Conservation (phyloP, 352 stramenopile genomes). For the Pythium plurisporium region DNA sequence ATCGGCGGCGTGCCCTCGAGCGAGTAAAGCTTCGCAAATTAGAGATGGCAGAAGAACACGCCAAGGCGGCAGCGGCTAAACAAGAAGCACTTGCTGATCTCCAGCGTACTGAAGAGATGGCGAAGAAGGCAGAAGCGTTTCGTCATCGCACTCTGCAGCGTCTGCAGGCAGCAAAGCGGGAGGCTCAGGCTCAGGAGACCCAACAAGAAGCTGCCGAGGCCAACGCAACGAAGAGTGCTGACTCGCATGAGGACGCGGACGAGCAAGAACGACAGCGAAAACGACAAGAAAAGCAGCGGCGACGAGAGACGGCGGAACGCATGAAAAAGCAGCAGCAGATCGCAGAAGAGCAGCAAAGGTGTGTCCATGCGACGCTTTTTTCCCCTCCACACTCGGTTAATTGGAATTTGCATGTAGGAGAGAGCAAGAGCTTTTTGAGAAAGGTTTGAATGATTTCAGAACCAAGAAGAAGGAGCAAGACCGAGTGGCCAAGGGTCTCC, state of each 20-base stretch:
- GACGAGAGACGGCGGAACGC: slow-evolving; percentile 42
- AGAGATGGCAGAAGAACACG: slow-evolving; percentile 1
- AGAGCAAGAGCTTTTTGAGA: slow-evolving; percentile 45
- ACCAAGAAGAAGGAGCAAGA: slow-evolving; percentile 59
- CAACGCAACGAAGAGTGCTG: neutral
- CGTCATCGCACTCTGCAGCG: slow-evolving; percentile 15
- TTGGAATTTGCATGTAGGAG: slow-evolving; percentile 23
- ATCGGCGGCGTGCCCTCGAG: slow-evolving; percentile 40
- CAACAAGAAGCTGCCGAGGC: neutral
- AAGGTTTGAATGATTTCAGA: slow-evolving; percentile 49
- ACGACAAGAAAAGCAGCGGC: slow-evolving; percentile 36
- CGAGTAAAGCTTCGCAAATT: slow-evolving; percentile 31
- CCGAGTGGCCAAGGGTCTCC: slow-evolving; percentile 49
- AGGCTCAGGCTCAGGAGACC: neutral
- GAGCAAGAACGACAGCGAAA: slow-evolving; percentile 22
- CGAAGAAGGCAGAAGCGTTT: slow-evolving; percentile 8
- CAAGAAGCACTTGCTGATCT: neutral
- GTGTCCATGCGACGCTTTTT: too few relatives aligned
- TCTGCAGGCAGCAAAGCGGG: slow-evolving; percentile 14
- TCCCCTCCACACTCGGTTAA: too few relatives aligned
- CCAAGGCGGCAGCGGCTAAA: neutral
- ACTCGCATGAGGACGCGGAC: slow-evolving; percentile 25
- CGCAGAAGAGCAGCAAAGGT: slow-evolving; percentile 47
- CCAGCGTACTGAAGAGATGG: slow-evolving; percentile 1
- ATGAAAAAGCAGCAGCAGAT: slow-evolving; percentile 40